These are phyloP conservation scores for Ceratorhiza oryzae-sativae DNA, from an alignment of 1,284 basidiomycete species.

Conservation along the genomic window DNA sequence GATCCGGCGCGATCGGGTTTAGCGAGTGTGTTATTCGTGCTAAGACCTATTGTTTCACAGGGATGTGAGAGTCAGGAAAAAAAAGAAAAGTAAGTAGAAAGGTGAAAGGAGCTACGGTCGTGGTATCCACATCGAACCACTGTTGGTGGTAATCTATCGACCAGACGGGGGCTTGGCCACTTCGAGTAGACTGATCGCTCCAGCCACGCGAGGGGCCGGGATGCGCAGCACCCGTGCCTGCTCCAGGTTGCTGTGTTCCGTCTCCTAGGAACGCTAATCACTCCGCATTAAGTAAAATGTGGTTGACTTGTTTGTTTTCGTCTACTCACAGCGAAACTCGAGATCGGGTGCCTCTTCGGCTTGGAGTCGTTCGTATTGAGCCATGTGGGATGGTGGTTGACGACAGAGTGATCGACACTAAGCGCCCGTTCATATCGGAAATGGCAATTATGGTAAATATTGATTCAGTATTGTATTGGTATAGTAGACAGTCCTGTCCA, in stretches of 20 bases:
- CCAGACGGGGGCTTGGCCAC: slow-evolving; percentile 28
- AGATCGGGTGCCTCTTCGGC: slow-evolving; percentile 36
- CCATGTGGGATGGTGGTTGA: slow-evolving; percentile 14
- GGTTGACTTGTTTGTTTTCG: background rate
- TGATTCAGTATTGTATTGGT: slow-evolving; percentile 3
- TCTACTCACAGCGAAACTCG: slow-evolving; percentile 41
- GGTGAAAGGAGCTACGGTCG: slow-evolving; percentile 60
- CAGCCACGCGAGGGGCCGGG: slow-evolving; percentile 26
- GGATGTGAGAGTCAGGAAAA: slow-evolving; percentile 45
- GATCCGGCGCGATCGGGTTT: slow-evolving; percentile 61
- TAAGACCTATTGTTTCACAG: slow-evolving; percentile 73
- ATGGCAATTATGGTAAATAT: background rate
- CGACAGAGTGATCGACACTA: slow-evolving; percentile 19
- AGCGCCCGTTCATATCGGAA: background rate
- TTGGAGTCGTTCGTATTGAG: slow-evolving; percentile 33
- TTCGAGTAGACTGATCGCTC: slow-evolving; percentile 33
- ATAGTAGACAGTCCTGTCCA: too few relatives aligned
- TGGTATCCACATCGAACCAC: slow-evolving; percentile 83
- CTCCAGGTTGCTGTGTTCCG: slow-evolving; percentile 18
- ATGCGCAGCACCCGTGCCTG: background rate
- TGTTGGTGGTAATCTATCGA: slow-evolving; percentile 46
- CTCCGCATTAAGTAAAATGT: background rate
- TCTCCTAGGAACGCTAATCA: slow-evolving; percentile 40
- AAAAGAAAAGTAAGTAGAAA: background rate
- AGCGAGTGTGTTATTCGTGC: slow-evolving; percentile 60